phyloP scores from a whole-genome alignment of 2,329 filamentous ascomycete genomes.

The Calonectria honghensis region DNA sequence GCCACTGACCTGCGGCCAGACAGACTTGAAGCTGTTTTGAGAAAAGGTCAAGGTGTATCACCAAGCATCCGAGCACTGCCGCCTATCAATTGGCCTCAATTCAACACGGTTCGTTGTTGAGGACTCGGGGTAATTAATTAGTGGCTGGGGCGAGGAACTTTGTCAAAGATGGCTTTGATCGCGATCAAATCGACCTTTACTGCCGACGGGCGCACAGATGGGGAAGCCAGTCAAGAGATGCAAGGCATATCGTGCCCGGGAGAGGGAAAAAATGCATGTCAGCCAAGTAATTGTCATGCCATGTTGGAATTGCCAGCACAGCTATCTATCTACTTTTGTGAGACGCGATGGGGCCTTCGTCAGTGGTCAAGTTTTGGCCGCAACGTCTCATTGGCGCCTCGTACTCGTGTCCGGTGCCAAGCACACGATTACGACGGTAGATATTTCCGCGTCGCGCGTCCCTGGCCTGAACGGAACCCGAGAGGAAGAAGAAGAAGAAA shows the following conservation, averaged over 20 bases:
- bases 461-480: neutral
- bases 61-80: neutral
- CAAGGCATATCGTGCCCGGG: neutral
- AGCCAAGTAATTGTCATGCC: too few relatives aligned
- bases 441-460: neutral
- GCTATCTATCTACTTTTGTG: neutral
- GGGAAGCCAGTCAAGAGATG: neutral
- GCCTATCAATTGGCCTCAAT: neutral
- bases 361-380: neutral
- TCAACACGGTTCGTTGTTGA: neutral
- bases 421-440: neutral
- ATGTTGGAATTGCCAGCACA: neutral
- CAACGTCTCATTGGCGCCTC: neutral
- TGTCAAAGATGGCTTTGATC: neutral
- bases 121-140: neutral
- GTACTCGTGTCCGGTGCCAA: conserved; percentile 16
- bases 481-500: neutral
- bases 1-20: neutral
- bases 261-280: neutral
- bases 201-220: neutral
- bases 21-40: neutral
- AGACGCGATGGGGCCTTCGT: neutral
- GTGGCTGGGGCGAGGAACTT: neutral
- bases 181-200: neutral
- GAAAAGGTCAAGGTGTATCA: neutral